phyloP scores from a whole-genome alignment of 108 stramenopile species.

The Discostella stelligeroides region DNA sequence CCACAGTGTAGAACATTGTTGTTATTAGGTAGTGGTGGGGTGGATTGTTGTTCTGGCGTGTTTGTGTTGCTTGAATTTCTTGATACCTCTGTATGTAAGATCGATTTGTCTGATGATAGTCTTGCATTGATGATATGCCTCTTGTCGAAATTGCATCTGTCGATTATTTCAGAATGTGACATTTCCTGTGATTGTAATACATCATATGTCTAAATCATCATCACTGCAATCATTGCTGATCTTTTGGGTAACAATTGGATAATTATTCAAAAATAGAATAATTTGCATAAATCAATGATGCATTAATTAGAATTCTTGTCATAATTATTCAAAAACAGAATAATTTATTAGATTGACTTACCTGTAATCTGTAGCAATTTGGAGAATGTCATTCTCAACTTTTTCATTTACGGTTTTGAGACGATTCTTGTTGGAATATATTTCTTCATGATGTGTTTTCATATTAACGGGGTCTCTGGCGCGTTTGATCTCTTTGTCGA shows the following conservation, averaged over 20 bases:
- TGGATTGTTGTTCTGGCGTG: too few relatives aligned
- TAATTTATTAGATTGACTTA: too few relatives aligned
- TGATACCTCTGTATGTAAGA: neutral
- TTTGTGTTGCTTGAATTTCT: too few relatives aligned
- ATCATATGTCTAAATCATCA: neutral
- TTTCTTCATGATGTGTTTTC: constrained; percentile 3
- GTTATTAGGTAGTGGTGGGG: too few relatives aligned
- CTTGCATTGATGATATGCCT: constrained; percentile 11
- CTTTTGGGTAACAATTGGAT: too few relatives aligned
- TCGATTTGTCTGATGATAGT: neutral
- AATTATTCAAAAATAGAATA: neutral
- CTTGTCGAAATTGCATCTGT: constrained; percentile 1
- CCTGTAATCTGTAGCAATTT: too few relatives aligned
- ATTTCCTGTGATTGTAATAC: neutral
- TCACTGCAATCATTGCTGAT: constrained; percentile 15
- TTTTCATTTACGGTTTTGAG: neutral
- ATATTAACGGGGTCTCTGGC: constrained; percentile 16
- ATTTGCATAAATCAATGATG: neutral
- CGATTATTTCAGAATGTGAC: constrained; percentile 18
- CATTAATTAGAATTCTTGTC: neutral
- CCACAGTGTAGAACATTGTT: too few relatives aligned
- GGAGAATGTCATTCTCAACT: constrained; percentile 1
- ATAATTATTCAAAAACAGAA: too few relatives aligned
- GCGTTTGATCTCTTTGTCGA: constrained; percentile 25
- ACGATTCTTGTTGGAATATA: neutral